Percentiles rank a stretch among this genome's conserved stretches.
These are phyloP conservation scores for Vishniacozyma victoriae DNA, from an alignment of 768 basidiomycete species.

Conservation along the genomic window DNA sequence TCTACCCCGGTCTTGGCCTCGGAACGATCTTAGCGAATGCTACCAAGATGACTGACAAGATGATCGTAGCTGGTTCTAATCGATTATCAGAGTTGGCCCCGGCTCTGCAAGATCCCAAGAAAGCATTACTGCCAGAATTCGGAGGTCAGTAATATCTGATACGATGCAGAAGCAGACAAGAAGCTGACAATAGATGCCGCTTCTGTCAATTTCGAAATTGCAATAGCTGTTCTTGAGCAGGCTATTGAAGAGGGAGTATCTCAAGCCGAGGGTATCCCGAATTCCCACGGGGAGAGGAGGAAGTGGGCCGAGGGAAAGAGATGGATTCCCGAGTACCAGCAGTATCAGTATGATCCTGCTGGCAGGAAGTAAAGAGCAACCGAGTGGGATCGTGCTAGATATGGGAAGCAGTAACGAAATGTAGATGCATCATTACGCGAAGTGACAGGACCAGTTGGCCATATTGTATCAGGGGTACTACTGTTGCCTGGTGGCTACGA, in stretches of 20 bases:
- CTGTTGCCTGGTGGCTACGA: no score
- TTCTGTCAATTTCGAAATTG: conserved; percentile 70
- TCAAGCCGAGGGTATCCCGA: conserved; percentile 47
- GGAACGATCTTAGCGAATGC: conserved; percentile 68
- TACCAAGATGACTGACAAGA: conserved; percentile 65
- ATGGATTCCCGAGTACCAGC: conserved; percentile 63
- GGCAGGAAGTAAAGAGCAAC: conserved; percentile 47
- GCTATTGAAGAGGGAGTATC: conserved; percentile 68
- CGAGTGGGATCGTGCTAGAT: no score
- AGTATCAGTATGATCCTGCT: conserved; percentile 60
- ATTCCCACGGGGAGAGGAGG: conserved; percentile 22
- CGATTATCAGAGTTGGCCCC: conserved; percentile 72
- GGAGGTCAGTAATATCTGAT: conserved; percentile 20
- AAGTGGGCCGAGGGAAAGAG: conserved; percentile 58
- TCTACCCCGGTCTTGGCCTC: conserved; percentile 79
- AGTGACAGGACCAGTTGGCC: no score
- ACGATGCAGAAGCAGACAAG: neutral
- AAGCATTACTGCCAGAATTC: conserved; percentile 64
- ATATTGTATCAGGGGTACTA: no score
- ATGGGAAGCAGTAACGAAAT: no score
- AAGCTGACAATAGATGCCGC: conserved; percentile 48
- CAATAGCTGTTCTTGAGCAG: conserved; percentile 70
- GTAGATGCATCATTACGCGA: no score
- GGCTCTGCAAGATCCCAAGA: conserved; percentile 63
- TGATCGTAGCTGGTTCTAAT: conserved; percentile 73